These are phyloP conservation scores for Hypoxylon sp. DNA, from an alignment of 2,329 filamentous ascomycete species.

Conservation along the genomic window DNA sequence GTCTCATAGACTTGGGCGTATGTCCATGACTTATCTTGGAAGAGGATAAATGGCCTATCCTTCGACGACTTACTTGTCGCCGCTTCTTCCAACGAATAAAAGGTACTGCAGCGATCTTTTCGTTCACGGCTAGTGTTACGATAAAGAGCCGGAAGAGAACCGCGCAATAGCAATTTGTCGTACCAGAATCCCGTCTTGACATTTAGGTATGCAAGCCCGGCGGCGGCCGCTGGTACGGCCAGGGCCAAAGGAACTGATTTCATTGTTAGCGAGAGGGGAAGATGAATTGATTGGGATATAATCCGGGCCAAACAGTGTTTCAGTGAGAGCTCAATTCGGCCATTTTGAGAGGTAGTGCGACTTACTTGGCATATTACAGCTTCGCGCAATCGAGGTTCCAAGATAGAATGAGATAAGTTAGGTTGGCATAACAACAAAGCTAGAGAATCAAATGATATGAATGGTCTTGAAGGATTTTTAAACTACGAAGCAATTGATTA, in stretches of 20 bases:
- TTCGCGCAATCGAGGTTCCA: neutral
- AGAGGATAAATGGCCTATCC: constrained; percentile 74
- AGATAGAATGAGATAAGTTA: constrained; percentile 3
- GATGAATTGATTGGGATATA: constrained; percentile 4
- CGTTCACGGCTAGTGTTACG: constrained; percentile 65
- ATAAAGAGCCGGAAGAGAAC: constrained; percentile 63
- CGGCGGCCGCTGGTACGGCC: constrained; percentile 73
- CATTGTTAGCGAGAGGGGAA: constrained; percentile 11
- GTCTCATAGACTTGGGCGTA: constrained; percentile 82
- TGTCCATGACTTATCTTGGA: constrained; percentile 77
- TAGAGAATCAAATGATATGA: constrained; percentile 9
- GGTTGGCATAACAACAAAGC: constrained; percentile 4
- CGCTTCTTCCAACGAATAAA: constrained; percentile 80
- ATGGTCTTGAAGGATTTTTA: neutral
- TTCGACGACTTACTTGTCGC: constrained; percentile 68
- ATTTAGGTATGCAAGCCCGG: constrained; percentile 83
- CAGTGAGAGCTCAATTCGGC: neutral
- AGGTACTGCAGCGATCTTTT: constrained; percentile 76
- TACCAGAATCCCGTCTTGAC: constrained; percentile 77
- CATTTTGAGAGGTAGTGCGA: constrained; percentile 9
- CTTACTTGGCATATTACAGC: constrained; percentile 40
- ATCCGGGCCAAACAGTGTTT: constrained; percentile 7
- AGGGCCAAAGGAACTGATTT: constrained; percentile 66
- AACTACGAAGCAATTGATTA: constrained; percentile 3
- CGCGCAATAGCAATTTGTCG: constrained; percentile 74